A percentile compares a stretch with the other conserved stretches of the same genome.
These are phyloP conservation scores for Pseudogymnoascus sp. DNA, from an alignment of 2,329 filamentous ascomycete genomes.

Conservation along the genomic window DNA sequence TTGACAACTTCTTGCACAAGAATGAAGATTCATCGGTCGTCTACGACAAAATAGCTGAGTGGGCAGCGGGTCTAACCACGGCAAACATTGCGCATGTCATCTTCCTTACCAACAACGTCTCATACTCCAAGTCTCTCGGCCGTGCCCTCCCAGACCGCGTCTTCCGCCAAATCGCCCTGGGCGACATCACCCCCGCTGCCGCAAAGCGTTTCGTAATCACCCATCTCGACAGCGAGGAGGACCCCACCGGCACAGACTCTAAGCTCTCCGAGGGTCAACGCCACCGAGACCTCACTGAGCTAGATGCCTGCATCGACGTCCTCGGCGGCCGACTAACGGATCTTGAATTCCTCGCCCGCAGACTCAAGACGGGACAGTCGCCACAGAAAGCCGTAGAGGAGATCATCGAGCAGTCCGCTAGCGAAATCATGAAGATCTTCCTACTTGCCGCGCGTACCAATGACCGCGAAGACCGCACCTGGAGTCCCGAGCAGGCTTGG, in stretches of 20 bases:
- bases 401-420: slow-evolving; percentile 80
- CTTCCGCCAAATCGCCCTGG: slow-evolving; percentile 76
- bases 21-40: slow-evolving; percentile 56
- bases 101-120: slow-evolving; percentile 83
- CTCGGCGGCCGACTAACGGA: slow-evolving; percentile 92
- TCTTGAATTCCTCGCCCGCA: slow-evolving; percentile 83
- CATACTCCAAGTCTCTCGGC: slow-evolving; percentile 77
- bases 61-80: slow-evolving; percentile 78
- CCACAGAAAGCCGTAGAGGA: slow-evolving; percentile 74
- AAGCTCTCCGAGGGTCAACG: slow-evolving; percentile 25
- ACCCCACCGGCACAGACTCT: slow-evolving; percentile 24
- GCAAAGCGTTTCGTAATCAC: slow-evolving; percentile 86
- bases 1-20: slow-evolving; percentile 87
- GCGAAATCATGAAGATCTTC: slow-evolving; percentile 90
- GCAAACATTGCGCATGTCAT: slow-evolving; percentile 89
- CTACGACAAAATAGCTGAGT: slow-evolving; percentile 74
- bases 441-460: slow-evolving; percentile 49
- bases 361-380: slow-evolving; percentile 78
- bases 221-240: slow-evolving; percentile 50
- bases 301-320: slow-evolving; percentile 72
- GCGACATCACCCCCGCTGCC: slow-evolving; percentile 76
- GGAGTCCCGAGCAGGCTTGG: slow-evolving; percentile 86
- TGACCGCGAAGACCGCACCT: slow-evolving; percentile 46
- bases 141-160: slow-evolving; percentile 85
- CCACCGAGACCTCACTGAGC: slow-evolving; percentile 50